Conservation (phyloP, 257 asterid species). For the Petunia axillaris region DNA sequence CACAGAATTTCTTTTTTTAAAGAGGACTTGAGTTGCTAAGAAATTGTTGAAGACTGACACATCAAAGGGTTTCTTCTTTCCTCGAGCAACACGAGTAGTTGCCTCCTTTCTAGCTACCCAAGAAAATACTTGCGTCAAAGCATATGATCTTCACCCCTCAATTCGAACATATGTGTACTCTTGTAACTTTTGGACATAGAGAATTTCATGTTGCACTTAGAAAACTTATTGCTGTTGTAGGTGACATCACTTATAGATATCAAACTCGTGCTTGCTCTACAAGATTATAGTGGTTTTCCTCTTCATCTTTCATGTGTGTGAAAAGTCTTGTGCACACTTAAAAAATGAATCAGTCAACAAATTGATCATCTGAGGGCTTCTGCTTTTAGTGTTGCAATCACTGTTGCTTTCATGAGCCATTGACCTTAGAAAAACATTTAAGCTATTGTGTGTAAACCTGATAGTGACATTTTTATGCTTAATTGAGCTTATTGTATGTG, state of each 20-base stretch:
- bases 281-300: not conserved
- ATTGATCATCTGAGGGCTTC: not conserved
- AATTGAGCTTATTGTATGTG: not conserved
- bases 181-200: not conserved
- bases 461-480: not conserved
- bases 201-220: not conserved
- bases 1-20: not conserved
- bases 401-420: not conserved
- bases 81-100: constrained; percentile 6
- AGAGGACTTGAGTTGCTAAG: not conserved
- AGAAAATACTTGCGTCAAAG: not conserved
- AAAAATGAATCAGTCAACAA: not conserved
- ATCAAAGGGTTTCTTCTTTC: constrained; percentile 4
- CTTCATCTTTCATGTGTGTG: constrained; percentile 16
- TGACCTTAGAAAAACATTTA: not conserved
- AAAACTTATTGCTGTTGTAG: not conserved
- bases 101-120: not conserved
- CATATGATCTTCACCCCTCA: no score
- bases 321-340: not conserved
- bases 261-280: not conserved
- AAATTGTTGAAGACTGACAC: constrained; percentile 14
- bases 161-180: no score
- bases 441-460: not conserved
- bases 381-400: not conserved
- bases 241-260: not conserved